Evolutionary conservation across 768 basidiomycete species (phyloP), one percentile per base, ranked within the genome.

Genomic region (Tulasnella sp.): DNA sequence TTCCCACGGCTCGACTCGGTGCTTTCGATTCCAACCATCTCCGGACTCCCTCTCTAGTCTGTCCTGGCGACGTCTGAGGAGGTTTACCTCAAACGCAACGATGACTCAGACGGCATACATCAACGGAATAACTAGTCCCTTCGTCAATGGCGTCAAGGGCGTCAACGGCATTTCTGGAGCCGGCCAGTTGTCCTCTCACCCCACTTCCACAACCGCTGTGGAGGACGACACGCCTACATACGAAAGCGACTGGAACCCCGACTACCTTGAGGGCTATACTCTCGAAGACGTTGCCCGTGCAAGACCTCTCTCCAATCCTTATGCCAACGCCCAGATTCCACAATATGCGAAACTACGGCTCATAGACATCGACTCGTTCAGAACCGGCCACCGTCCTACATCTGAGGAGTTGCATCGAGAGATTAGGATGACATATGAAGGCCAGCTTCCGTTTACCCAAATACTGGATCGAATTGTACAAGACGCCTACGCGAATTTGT

Each of bases 401-500:
- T 11, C 42, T 11, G 69, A 77, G 18, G 77, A 77, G 10, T 42
- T 77, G 13, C 37, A 40, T 13, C 70, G 32, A 13, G 77, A 77
- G 29, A 70, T 77, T 32, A 29, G 37, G 13, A 70, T 46, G 70
- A 70, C 77, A 16, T 83, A 86, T 55, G 90, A 93, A 81, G 93
- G 90, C 20, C 93, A 95, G 82, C 86, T 95, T 18, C 87, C 88
- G 0, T 85, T 97, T 11, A 89, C 90, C 26, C 91, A 93, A 69
- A 83, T 96, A 55, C 86, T 96, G 48, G 92, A 93, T 55, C 88
- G 93, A 77, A 88, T 94, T 55, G 87, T 90, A 81, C 93, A 94
- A 82, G 88, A 91, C 55, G 91, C 94, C 81, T 96, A 93, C 84
- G 90, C 92, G 32, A 93, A 96, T 82, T 85, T 96, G 51, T 89